These are phyloP conservation scores for Hirschfeldia incana DNA, from an alignment of 345 rosid genomes.

Conservation along the genomic window DNA sequence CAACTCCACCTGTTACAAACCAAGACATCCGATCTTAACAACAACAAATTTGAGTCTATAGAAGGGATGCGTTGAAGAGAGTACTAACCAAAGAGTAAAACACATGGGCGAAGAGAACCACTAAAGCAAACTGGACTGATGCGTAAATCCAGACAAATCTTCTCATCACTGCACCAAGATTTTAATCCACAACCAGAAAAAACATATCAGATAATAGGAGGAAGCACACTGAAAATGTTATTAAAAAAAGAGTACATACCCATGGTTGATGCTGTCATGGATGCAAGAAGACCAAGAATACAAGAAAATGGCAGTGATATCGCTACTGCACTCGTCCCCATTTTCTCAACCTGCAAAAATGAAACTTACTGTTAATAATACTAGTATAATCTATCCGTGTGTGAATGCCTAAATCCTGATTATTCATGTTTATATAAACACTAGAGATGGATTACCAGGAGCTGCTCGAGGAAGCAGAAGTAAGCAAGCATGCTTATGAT, in stretches of 20 bases:
- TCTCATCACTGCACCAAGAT: slow-evolving; percentile 58
- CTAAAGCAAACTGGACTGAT: slow-evolving; percentile 73
- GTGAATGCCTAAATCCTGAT: not conserved
- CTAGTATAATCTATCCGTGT: not conserved
- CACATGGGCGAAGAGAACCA: slow-evolving; percentile 82
- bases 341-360: slow-evolving; percentile 58
- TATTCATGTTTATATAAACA: not conserved
- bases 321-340: slow-evolving; percentile 87
- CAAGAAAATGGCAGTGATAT: slow-evolving; percentile 92
- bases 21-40: not conserved
- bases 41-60: slow-evolving; percentile 8
- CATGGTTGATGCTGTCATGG: slow-evolving; percentile 91
- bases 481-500: slow-evolving; percentile 88
- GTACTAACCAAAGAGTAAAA: slow-evolving; percentile 77
- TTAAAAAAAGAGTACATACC: slow-evolving; percentile 47
- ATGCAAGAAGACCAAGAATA: slow-evolving; percentile 76
- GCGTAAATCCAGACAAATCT: slow-evolving; percentile 90
- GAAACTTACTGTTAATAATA: slow-evolving; percentile 5
- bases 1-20: slow-evolving; percentile 51
- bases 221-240: not conserved
- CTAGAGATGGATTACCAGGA: slow-evolving; percentile 52
- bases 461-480: slow-evolving; percentile 96
- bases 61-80: not conserved
- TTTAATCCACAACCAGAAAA: slow-evolving; percentile 9
- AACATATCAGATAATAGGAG: slow-evolving; percentile 19